Evolutionary conservation across 176 grass and related monocot genomes (phyloP).

Genomic region (Typha latifolia): DNA sequence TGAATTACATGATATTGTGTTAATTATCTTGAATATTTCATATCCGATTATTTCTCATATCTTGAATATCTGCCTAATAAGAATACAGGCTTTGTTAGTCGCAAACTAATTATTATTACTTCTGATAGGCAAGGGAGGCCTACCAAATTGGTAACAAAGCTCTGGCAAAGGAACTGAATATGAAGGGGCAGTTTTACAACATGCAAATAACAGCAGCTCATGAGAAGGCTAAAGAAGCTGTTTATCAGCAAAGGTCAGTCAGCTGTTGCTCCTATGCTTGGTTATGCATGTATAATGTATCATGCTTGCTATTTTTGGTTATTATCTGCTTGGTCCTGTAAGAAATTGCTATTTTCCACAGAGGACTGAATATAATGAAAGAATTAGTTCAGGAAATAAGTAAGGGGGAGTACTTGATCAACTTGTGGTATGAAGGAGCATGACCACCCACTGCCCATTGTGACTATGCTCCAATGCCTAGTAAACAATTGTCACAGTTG

Average conservation of each 20-base stretch:
- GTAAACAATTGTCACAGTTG: no score
- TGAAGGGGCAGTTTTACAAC: conserved; percentile 70
- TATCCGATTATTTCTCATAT: neutral
- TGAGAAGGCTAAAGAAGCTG: conserved; percentile 77
- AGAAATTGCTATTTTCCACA: neutral
- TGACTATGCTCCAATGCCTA: no score
- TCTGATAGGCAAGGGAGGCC: conserved; percentile 55
- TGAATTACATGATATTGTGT: neutral
- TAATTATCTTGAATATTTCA: neutral
- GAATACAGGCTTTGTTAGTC: neutral
- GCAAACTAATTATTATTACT: neutral
- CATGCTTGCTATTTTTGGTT: neutral
- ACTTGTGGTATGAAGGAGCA: neutral
- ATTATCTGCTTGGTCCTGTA: neutral
- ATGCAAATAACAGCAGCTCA: conserved; percentile 74
- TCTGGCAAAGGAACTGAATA: conserved; percentile 61
- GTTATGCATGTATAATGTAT: conserved; percentile 10
- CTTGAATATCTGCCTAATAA: conserved; percentile 9
- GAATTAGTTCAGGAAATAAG: neutral
- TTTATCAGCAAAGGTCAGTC: conserved; percentile 49
- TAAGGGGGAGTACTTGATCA: neutral
- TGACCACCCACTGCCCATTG: neutral
- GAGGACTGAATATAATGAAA: neutral
- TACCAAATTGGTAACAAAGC: conserved; percentile 50
- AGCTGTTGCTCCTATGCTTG: neutral